Conservation (phyloP, 352 stramenopile genomes). For the Phytopythium chamaehyphon region DNA sequence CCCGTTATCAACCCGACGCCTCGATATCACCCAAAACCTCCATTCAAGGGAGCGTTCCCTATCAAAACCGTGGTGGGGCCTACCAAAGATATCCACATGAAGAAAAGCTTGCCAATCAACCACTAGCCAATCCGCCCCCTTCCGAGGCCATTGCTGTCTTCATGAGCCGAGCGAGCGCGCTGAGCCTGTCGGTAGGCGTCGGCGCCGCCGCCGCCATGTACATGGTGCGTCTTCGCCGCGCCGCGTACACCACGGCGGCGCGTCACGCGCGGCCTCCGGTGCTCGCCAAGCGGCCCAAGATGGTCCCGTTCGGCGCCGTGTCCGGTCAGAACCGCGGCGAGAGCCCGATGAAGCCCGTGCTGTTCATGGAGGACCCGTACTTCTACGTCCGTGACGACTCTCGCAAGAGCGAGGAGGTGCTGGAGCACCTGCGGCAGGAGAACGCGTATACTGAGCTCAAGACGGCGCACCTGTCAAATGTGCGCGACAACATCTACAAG, state of each 20-base stretch:
- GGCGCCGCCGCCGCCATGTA: constrained; percentile 52
- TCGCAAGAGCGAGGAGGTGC: constrained; percentile 88
- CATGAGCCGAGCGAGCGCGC: constrained; percentile 52
- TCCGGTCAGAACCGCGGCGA: constrained; percentile 72
- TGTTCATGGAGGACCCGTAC: constrained; percentile 92
- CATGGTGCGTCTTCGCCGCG: constrained; percentile 48
- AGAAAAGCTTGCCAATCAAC: too few relatives aligned
- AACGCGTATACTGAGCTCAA: constrained; percentile 91
- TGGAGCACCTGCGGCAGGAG: constrained; percentile 91
- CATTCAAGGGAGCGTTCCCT: too few relatives aligned
- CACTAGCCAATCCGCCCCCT: too few relatives aligned
- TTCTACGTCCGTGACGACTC: constrained; percentile 95
- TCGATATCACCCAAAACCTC: too few relatives aligned
- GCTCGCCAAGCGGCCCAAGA: constrained; percentile 68
- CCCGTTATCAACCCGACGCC: too few relatives aligned
- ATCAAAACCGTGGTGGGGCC: too few relatives aligned
- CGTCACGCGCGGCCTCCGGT: constrained; percentile 43
- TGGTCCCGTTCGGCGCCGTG: constrained; percentile 82
- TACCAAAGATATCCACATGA: too few relatives aligned
- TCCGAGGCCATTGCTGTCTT: not conserved
- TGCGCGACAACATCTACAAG: constrained; percentile 88
- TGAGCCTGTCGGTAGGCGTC: constrained; percentile 55
- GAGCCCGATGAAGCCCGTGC: constrained; percentile 87
- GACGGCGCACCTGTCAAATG: constrained; percentile 79
- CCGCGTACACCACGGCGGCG: constrained; percentile 54